Percentiles rank a stretch among this genome's conserved stretches.
phyloP scores from a whole-genome alignment of 257 asterid genomes.

The Solanum pinnatisectum region DNA sequence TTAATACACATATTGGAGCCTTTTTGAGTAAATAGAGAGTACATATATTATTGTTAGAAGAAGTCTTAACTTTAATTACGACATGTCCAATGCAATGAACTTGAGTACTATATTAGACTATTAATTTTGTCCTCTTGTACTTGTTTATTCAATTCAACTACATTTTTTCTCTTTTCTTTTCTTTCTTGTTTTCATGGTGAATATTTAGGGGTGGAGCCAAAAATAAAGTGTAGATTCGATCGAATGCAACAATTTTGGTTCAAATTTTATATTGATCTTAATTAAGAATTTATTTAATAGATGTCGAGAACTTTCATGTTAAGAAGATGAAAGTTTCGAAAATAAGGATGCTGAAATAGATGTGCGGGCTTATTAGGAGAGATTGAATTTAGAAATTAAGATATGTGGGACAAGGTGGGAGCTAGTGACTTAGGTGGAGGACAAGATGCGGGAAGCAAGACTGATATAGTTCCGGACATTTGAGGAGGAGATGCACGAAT shows the following conservation, averaged over 20 bases:
- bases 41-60: background rate
- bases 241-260: background rate
- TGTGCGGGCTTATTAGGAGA: background rate
- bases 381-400: background rate
- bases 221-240: background rate
- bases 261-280: background rate
- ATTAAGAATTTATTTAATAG: background rate
- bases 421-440: background rate
- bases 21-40: background rate
- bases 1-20: background rate
- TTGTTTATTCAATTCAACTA: background rate
- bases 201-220: background rate
- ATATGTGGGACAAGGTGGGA: background rate
- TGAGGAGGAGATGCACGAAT: background rate
- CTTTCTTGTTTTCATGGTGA: background rate
- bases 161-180: background rate
- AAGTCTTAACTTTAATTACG: background rate
- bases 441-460: background rate
- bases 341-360: background rate
- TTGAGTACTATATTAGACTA: background rate
- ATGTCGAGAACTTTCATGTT: background rate
- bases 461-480: background rate
- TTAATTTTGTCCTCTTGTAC: background rate
- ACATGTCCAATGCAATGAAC: background rate
- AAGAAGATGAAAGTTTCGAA: background rate